Conservation (phyloP, 2,329 filamentous ascomycete species). For the Pestalotiopsis sp. region DNA sequence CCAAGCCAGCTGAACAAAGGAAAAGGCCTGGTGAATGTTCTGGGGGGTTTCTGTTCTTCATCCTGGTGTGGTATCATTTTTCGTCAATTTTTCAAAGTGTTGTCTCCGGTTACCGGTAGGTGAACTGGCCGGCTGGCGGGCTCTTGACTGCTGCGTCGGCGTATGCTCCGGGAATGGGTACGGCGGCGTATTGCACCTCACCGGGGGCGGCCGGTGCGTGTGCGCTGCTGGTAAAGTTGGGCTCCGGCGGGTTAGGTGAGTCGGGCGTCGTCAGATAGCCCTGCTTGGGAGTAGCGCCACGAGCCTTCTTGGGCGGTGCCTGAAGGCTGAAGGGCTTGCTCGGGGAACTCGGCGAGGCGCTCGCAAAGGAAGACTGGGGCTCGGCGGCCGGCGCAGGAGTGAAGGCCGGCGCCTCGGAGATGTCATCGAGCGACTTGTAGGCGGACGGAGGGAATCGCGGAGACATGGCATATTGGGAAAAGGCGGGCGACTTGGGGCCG, state of each 20-base stretch:
- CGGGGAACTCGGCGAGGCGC: constrained; percentile 27
- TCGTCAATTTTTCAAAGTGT: neutral
- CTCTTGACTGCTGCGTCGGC: constrained; percentile 56
- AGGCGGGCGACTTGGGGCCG: constrained; percentile 66
- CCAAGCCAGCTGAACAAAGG: constrained; percentile 23
- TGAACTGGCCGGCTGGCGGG: constrained; percentile 47
- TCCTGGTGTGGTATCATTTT: constrained; percentile 13
- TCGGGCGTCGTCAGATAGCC: constrained; percentile 61
- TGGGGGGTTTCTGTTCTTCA: constrained; percentile 17
- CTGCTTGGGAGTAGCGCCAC: constrained; percentile 74
- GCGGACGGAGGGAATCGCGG: constrained; percentile 62
- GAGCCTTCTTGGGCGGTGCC: constrained; percentile 78
- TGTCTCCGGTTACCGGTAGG: constrained; percentile 12
- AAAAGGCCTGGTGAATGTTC: constrained; percentile 10
- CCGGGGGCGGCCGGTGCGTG: constrained; percentile 74
- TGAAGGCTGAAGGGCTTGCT: constrained; percentile 80
- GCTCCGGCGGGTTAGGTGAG: constrained; percentile 38
- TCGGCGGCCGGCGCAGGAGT: constrained; percentile 61
- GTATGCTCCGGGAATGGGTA: constrained; percentile 89
- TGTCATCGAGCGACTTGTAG: constrained; percentile 54
- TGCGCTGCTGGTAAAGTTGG: constrained; percentile 51
- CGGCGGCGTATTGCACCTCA: constrained; percentile 81
- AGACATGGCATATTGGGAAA: constrained; percentile 57
- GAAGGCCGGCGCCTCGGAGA: constrained; percentile 48
- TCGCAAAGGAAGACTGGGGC: constrained; percentile 64